Base-by-base conservation (phyloP, 2,329 filamentous ascomycete species). In the Stagonosporopsis tanaceti region DNA sequence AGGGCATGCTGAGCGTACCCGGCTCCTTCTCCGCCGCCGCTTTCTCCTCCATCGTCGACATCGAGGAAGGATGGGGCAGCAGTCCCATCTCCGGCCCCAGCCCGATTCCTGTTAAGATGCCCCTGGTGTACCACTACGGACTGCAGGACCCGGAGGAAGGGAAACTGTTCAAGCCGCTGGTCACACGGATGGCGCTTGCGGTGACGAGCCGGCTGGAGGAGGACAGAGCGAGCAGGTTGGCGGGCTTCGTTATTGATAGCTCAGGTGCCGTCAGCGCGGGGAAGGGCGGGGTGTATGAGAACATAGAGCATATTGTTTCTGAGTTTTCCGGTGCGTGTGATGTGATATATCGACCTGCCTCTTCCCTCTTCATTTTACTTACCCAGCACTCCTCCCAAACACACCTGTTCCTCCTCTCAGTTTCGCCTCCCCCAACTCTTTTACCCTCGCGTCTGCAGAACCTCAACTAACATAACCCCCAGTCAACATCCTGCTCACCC, bases 21-120 rank as follows among this genome's bases (percentile, higher is more conserved):
- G 93, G 93, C 0, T 93, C 91, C 32, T 76, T 99, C 64, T 94
- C 90, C 48, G 92, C 93, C 0, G 89, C 90, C n/a, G 91, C 92
- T 4, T 93, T 96, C 71, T 90, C 90, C 9, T 92, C 90, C 0
- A 86, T 96, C 67, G 86, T 98, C 79, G 94, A 98, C 75, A 84
- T 96, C 1, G 91, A 94, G 69, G 89, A 92, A 60, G 92, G 91
- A 7, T 97, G 93, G 88, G 95, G 95, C 9, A 92, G 86, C 64
- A 93, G 92, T 66, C 93, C 94, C 0, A 96, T 93, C 68, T 96
- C 91, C 64, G 95, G 94, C 0, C 93, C 95, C 0, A 95, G 90
- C 66, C 86, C 88, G 0, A 88, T 96, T 17, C 93, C 94, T 0
- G 92, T 97, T 50, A 98, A 97, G 80, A 82, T 97, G 67, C 95